phyloP scores from a whole-genome alignment of 2,329 filamentous ascomycete genomes.

The Chaetomiaceae sp. region DNA sequence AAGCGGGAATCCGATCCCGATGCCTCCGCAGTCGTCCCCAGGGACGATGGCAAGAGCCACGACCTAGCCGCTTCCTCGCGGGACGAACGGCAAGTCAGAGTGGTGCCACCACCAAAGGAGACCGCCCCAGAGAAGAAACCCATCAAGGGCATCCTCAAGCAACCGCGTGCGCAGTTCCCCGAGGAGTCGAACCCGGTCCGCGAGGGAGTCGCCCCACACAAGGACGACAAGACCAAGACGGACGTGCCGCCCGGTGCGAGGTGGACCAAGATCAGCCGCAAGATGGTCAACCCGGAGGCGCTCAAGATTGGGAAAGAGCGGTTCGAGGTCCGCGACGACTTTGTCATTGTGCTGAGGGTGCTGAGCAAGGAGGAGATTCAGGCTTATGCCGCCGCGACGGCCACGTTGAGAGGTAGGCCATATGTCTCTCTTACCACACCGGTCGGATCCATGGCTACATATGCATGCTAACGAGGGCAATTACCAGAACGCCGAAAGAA shows the following conservation, averaged over 20 bases:
- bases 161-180: slow-evolving; percentile 76
- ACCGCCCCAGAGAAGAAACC: slow-evolving; percentile 59
- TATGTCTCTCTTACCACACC: slow-evolving; percentile 28
- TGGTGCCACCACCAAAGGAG: slow-evolving; percentile 67
- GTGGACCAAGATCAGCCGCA: slow-evolving; percentile 90
- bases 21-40: slow-evolving; percentile 20
- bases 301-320: slow-evolving; percentile 82
- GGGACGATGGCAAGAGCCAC: slow-evolving; percentile 40
- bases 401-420: slow-evolving; percentile 77
- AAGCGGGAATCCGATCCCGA: slow-evolving; percentile 21
- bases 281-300: slow-evolving; percentile 84
- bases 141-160: slow-evolving; percentile 80
- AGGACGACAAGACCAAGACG: slow-evolving; percentile 71
- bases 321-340: slow-evolving; percentile 87
- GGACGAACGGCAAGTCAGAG: slow-evolving; percentile 51
- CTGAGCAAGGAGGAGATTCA: slow-evolving; percentile 87
- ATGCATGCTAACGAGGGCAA: not conserved
- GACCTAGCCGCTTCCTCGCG: slow-evolving; percentile 33
- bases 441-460: not conserved
- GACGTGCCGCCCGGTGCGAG: slow-evolving; percentile 74
- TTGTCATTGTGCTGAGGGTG: slow-evolving; percentile 87
- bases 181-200: slow-evolving; percentile 78
- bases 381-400: slow-evolving; percentile 75
- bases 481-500: slow-evolving; percentile 38
- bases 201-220: slow-evolving; percentile 90